These are phyloP conservation scores for Jacaranda copaia DNA, from an alignment of 257 asterid species.

Conservation along the genomic window DNA sequence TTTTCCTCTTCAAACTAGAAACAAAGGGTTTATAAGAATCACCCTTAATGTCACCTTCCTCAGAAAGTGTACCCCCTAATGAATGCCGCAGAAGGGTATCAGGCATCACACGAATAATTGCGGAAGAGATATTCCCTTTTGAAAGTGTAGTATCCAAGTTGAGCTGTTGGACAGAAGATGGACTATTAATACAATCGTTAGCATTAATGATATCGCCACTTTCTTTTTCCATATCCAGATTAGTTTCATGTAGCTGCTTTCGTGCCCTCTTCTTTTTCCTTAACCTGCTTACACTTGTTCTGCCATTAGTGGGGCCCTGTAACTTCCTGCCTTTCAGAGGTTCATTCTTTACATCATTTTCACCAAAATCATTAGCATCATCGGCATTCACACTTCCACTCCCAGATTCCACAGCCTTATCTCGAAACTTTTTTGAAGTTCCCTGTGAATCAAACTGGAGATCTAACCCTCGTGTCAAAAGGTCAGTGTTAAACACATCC, in stretches of 20 bases:
- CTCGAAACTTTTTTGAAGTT: constrained; percentile 38
- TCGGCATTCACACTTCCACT: constrained; percentile 30
- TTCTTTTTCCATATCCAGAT: constrained; percentile 35
- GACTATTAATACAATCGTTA: constrained; percentile 27
- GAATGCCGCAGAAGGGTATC: constrained; percentile 32
- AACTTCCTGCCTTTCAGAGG: constrained; percentile 25
- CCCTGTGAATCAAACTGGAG: constrained; percentile 40
- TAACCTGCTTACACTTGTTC: constrained; percentile 35
- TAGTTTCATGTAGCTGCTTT: constrained; percentile 25
- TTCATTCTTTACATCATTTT: constrained; percentile 30
- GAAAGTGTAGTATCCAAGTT: constrained; percentile 33
- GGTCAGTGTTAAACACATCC: constrained; percentile 36
- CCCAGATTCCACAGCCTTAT: constrained; percentile 39
- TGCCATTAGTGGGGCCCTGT: constrained; percentile 33
- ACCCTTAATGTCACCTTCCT: constrained; percentile 33
- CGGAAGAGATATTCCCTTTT: constrained; percentile 26
- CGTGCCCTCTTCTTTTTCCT: constrained; percentile 49
- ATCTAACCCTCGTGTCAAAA: constrained; percentile 37
- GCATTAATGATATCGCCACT: constrained; percentile 22
- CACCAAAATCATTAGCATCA: constrained; percentile 34
- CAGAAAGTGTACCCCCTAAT: constrained; percentile 32
- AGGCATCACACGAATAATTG: constrained; percentile 17
- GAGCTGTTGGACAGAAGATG: constrained; percentile 28
- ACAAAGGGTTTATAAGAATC: constrained; percentile 28
- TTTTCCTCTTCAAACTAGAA: constrained; percentile 39